Evolutionary conservation across 192 early-diverging fungal species (phyloP).

Genomic region (Backusella westeae): DNA sequence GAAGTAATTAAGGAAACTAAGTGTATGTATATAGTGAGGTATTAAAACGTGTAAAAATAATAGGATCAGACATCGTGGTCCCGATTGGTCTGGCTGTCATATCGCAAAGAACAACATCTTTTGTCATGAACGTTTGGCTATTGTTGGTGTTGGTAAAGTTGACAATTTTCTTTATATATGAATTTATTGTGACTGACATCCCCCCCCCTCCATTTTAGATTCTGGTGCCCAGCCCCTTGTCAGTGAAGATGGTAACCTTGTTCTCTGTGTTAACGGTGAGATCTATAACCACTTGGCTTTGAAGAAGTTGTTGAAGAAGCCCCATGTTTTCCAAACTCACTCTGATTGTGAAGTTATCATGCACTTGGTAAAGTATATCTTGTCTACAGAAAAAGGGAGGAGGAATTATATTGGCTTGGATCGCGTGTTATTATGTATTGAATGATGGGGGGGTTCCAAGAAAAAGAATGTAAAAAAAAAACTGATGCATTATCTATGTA

Average conservation of each 20-base stretch:
- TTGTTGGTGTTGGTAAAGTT: conserved; percentile 91
- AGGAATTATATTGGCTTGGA: neutral
- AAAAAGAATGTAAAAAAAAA: neutral
- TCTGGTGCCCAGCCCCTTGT: conserved; percentile 95
- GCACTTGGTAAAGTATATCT: conserved; percentile 64
- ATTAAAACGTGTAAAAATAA: neutral
- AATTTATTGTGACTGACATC: neutral
- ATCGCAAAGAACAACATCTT: conserved; percentile 82
- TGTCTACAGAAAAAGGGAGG: neutral
- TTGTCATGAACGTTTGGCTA: conserved; percentile 97
- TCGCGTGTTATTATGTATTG: neutral
- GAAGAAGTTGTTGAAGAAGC: conserved; percentile 67
- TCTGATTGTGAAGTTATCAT: conserved; percentile 98
- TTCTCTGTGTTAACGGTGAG: conserved; percentile 96
- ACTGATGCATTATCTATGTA: neutral
- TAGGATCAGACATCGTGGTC: conserved; percentile 94
- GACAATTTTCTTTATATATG: neutral
- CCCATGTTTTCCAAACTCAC: conserved; percentile 85
- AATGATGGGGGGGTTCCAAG: neutral
- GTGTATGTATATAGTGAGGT: neutral
- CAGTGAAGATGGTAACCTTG: conserved; percentile 83
- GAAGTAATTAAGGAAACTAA: conserved; percentile 48
- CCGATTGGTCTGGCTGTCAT: conserved; percentile 96
- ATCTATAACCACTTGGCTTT: conserved; percentile 98
- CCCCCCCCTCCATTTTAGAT: conserved; percentile 47